Evolutionary conservation across 371 early-diverging fungal genomes (phyloP).

Genomic region (Nematocida homosporus): DNA sequence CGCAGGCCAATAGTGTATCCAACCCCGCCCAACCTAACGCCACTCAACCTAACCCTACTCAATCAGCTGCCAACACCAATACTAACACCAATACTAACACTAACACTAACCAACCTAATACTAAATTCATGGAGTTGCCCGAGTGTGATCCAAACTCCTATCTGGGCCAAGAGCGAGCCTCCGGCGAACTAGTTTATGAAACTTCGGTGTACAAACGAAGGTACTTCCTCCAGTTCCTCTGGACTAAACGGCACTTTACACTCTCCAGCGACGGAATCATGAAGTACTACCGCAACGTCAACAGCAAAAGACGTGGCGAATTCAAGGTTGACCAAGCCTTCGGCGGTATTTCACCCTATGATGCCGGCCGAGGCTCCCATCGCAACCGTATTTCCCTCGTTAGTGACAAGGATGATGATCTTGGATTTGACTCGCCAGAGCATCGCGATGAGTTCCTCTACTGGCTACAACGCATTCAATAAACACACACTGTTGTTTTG

Average conservation of each 20-base stretch:
- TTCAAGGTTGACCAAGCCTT: slow-evolving; percentile 36
- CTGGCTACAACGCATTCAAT: slow-evolving; percentile 50
- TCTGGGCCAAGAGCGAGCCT: slow-evolving; percentile 17
- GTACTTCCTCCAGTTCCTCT: slow-evolving; percentile 52
- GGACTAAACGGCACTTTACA: slow-evolving; percentile 56
- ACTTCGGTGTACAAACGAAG: slow-evolving; percentile 27
- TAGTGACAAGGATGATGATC: slow-evolving; percentile 34
- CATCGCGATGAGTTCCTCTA: slow-evolving; percentile 50
- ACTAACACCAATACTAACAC: no score
- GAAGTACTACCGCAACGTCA: slow-evolving; percentile 45
- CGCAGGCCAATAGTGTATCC: background rate
- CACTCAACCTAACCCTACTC: background rate
- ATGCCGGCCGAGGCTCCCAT: slow-evolving; percentile 2
- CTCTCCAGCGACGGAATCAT: slow-evolving; percentile 46
- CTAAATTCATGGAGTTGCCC: slow-evolving; percentile 22
- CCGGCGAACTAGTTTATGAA: slow-evolving; percentile 40
- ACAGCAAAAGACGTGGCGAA: slow-evolving; percentile 40
- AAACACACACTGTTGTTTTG: no score
- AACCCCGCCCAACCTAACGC: background rate
- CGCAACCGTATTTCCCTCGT: slow-evolving; percentile 20
- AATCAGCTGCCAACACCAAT: no score
- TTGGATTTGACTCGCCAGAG: slow-evolving; percentile 51
- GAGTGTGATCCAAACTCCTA: background rate
- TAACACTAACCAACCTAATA: background rate
- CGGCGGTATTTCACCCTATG: background rate